Conservation (phyloP, 345 rosid species). For the Microcos paniculata region DNA sequence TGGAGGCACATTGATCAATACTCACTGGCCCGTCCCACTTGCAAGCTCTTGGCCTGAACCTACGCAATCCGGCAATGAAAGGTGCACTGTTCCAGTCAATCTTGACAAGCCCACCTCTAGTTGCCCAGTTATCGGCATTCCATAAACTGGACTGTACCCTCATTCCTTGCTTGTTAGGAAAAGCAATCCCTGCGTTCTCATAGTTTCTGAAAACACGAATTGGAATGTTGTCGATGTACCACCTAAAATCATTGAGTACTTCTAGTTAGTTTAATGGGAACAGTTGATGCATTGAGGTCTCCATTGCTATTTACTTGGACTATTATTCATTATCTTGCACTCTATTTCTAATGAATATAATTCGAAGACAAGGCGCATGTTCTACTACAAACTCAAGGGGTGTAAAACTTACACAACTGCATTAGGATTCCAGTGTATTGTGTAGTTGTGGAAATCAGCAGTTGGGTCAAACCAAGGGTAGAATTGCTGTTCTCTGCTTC, state of each 20-base stretch:
- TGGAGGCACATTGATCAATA: slow-evolving; percentile 40
- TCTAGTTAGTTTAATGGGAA: background rate
- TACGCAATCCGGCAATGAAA: slow-evolving; percentile 46
- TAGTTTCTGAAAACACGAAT: slow-evolving; percentile 61
- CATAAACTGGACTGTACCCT: slow-evolving; percentile 61
- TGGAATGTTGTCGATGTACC: slow-evolving; percentile 59
- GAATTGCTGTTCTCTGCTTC: slow-evolving; percentile 66
- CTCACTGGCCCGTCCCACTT: slow-evolving; percentile 59
- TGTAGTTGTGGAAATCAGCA: slow-evolving; percentile 73
- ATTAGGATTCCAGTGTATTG: slow-evolving; percentile 73
- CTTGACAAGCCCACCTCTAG: slow-evolving; percentile 68
- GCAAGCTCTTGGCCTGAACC: slow-evolving; percentile 60
- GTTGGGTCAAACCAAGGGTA: slow-evolving; percentile 61
- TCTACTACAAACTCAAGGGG: background rate
- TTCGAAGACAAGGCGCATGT: background rate
- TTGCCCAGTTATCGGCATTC: slow-evolving; percentile 80
- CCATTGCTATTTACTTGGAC: too few species aligned
- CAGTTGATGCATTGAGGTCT: background rate
- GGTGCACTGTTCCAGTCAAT: slow-evolving; percentile 61
- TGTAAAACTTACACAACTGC: slow-evolving; percentile 50
- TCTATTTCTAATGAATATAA: background rate
- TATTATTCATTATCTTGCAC: background rate
- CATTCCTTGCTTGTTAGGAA: slow-evolving; percentile 79
- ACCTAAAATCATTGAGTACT: slow-evolving; percentile 33
- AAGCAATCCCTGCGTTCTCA: slow-evolving; percentile 51